These are phyloP conservation scores for Saksenaea vasiformis DNA, from an alignment of 371 early-diverging fungal species.

Conservation along the genomic window DNA sequence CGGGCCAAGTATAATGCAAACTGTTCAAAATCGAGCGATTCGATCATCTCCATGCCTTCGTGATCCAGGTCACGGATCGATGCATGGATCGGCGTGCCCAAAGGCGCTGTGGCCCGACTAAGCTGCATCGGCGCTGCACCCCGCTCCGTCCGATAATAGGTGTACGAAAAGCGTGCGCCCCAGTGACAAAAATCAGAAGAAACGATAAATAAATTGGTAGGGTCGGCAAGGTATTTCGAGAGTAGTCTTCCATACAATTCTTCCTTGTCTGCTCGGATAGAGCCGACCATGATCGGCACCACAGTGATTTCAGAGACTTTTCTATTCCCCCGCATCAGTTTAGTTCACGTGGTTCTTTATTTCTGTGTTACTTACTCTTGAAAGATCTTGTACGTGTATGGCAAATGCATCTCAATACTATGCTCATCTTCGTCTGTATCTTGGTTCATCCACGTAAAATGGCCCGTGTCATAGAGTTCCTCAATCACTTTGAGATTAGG, in stretches of 20 bases:
- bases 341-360: not conserved
- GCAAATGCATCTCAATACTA: conserved; percentile 95
- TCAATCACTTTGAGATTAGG: conserved; percentile 48
- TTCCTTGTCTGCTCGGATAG: conserved; percentile 58
- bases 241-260: conserved; percentile 65
- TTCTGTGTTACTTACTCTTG: conserved; percentile 46
- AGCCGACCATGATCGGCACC: conserved; percentile 90
- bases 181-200: conserved; percentile 98
- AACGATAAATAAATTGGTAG: conserved; percentile 79
- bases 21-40: conserved; percentile 51
- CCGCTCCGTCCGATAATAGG: conserved; percentile 49
- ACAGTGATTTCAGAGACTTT: conserved; percentile 62
- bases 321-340: conserved; percentile 11
- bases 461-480: conserved; percentile 60
- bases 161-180: conserved; percentile 73
- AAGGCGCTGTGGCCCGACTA: not conserved
- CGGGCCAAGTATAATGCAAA: conserved; percentile 71
- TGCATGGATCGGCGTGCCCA: conserved; percentile 18
- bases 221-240: conserved; percentile 69
- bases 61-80: conserved; percentile 79
- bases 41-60: conserved; percentile 80
- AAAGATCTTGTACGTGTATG: conserved; percentile 81
- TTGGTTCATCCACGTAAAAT: conserved; percentile 66
- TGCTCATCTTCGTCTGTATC: conserved; percentile 89
- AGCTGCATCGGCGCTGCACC: conserved; percentile 23